Evolutionary conservation across 2,329 filamentous ascomycete species (phyloP).

Genomic region (Sporothrix sp.): DNA sequence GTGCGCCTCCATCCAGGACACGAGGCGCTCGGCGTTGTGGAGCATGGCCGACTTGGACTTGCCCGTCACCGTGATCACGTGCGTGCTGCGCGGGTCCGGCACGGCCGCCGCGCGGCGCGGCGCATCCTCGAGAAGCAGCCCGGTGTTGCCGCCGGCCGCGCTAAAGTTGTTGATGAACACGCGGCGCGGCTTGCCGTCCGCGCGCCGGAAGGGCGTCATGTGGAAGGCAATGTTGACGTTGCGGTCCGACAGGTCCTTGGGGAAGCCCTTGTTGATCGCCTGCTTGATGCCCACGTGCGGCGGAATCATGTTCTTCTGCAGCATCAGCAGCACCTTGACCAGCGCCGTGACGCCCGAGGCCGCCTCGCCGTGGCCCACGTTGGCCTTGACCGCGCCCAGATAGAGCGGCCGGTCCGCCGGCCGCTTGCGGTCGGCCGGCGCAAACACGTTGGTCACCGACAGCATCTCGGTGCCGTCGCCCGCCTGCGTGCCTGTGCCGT

Average conservation of each 20-base stretch:
- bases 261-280: conserved; percentile 50
- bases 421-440: conserved; percentile 37
- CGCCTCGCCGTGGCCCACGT: conserved; percentile 53
- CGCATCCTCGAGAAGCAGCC: conserved; percentile 54
- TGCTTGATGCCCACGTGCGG: conserved; percentile 60
- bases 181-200: conserved; percentile 36
- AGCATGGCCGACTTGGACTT: conserved; percentile 47
- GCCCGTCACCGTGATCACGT: conserved; percentile 50
- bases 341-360: conserved; percentile 54
- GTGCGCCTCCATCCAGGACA: conserved; percentile 43
- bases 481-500: conserved; percentile 79
- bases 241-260: conserved; percentile 44
- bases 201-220: conserved; percentile 39
- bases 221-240: conserved; percentile 50
- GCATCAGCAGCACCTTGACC: conserved; percentile 55
- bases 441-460: conserved; percentile 53
- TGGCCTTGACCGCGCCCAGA: conserved; percentile 55
- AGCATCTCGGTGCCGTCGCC: conserved; percentile 77
- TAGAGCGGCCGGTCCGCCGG: conserved; percentile 44
- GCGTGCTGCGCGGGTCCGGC: conserved; percentile 43
- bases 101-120: conserved; percentile 28
- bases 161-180: conserved; percentile 60
- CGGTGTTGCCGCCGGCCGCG: conserved; percentile 63
- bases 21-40: conserved; percentile 46
- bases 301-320: conserved; percentile 52